These are phyloP conservation scores for Catenaria anguillulae DNA, from an alignment of 371 early-diverging fungal genomes.

Conservation along the genomic window DNA sequence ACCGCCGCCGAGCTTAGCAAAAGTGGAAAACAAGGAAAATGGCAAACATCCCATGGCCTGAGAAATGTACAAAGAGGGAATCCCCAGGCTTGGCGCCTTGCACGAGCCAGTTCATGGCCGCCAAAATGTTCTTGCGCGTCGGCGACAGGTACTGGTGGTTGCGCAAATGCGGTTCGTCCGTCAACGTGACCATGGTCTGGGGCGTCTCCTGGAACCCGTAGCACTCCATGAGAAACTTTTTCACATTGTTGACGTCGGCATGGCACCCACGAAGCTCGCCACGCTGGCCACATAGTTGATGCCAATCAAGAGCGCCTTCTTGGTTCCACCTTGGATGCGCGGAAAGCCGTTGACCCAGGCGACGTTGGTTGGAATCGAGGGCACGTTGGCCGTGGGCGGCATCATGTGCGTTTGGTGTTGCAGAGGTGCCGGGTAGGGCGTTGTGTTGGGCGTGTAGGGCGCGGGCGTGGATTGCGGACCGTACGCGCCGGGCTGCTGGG, in stretches of 20 bases:
- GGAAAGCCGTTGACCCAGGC: not conserved
- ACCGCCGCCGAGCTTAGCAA: too few species aligned
- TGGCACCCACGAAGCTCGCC: constrained; percentile 12
- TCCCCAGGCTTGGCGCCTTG: constrained; percentile 63
- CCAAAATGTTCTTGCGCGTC: constrained; percentile 62
- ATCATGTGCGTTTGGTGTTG: not conserved
- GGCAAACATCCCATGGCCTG: constrained; percentile 91
- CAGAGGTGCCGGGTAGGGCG: not conserved
- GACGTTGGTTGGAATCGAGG: not conserved
- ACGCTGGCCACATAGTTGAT: constrained; percentile 13
- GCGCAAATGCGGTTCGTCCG: constrained; percentile 61
- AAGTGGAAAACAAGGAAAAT: too few species aligned
- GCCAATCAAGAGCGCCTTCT: constrained; percentile 16
- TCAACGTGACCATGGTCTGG: constrained; percentile 58
- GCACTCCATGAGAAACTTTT: constrained; percentile 7
- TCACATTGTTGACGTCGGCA: constrained; percentile 13
- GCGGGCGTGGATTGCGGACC: too few species aligned
- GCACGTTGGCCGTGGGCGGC: not conserved
- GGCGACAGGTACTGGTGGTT: constrained; percentile 34
- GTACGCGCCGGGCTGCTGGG: too few species aligned
- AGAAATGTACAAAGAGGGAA: constrained; percentile 72
- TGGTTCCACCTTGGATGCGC: constrained; percentile 9
- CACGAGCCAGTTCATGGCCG: constrained; percentile 82
- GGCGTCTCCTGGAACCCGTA: constrained; percentile 9
- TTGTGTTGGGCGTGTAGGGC: too few species aligned